Evolutionary conservation across 805 yeast species (phyloP), one percentile per base, ranked within the genome.

Genomic region (Torulaspora franciscae): DNA sequence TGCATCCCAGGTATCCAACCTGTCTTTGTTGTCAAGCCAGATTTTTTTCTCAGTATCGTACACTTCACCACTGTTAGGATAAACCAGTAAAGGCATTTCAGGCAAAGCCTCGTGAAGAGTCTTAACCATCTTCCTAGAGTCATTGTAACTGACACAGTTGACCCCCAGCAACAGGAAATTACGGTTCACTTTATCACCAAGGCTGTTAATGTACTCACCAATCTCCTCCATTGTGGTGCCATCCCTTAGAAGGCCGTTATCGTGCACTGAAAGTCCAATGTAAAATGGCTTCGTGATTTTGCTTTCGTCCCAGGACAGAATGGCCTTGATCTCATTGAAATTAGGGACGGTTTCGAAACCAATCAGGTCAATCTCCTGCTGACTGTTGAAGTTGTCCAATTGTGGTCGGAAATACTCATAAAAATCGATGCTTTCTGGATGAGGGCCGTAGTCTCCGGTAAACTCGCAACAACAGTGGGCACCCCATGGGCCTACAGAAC

Each of bases 261-360:
- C 67, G 41, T 65, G 66, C 14, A 77, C 65, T 40, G 81, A 76
- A 32, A 79, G 55, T 4, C 68, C 55, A 7, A 69, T 46, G 43
- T 73, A 79, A 50, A 71, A 77, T 9, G 76, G 75, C 46, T 74
- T 71, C 1, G 50, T 41, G 23, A 56, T 49, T n/a, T 69, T 19
- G 51, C 54, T 24, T 59, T 64, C 56, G 78, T 69, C 59, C 59
- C 59, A 57, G 1, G 63, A 55, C 11, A 76, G 50, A 6, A 84
- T 57, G 1, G 73, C 79, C 52, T 72, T 67, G 28, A 82, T 54
- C 62, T 86, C 95, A 30, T 58, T 57, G 14, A 76, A 59, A 39
- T 72, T 76, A 2, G 95, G 93, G n/a, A 85, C 72, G 0, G 95
- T 87, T 59, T 86, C 95, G 45, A 84, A 70, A 0, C 79, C 82